These are phyloP conservation scores for Coemansia sp. DNA, from an alignment of 192 early-diverging fungal genomes.

Conservation along the genomic window DNA sequence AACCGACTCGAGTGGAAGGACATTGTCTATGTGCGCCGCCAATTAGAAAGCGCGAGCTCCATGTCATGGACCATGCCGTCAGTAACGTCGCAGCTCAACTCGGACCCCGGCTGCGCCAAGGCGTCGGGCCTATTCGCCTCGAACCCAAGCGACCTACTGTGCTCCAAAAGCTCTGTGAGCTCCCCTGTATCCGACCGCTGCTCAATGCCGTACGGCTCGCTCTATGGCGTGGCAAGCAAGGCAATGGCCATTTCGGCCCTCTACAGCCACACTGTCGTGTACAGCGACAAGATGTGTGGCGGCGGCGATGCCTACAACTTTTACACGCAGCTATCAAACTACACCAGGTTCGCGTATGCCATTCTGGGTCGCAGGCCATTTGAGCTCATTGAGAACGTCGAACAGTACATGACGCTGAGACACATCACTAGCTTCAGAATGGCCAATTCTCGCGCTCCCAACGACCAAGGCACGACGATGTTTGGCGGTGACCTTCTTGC, in stretches of 20 bases:
- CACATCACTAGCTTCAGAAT: constrained; percentile 12
- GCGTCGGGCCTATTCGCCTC: constrained; percentile 11
- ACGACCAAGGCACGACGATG: constrained; percentile 12
- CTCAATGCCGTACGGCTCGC: constrained; percentile 26
- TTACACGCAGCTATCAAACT: constrained; percentile 23
- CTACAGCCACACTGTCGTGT: constrained; percentile 22
- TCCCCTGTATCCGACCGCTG: constrained; percentile 2
- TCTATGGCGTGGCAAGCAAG: constrained; percentile 13
- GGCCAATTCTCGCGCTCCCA: background rate
- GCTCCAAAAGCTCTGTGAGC: constrained; percentile 5
- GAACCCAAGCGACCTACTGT: constrained; percentile 14
- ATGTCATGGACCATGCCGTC: constrained; percentile 8
- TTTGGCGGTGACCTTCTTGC: constrained; percentile 26
- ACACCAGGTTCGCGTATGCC: background rate
- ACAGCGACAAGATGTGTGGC: constrained; percentile 11
- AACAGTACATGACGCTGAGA: background rate
- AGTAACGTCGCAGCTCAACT: background rate
- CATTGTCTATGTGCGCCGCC: constrained; percentile 14
- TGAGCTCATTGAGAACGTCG: constrained; percentile 16
- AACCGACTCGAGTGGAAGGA: constrained; percentile 21
- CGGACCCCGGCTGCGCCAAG: constrained; percentile 1
- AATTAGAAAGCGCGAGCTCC: background rate
- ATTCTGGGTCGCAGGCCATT: constrained; percentile 19
- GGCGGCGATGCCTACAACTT: constrained; percentile 11
- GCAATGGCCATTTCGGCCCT: constrained; percentile 17